Percentiles rank a stretch among this genome's conserved stretches.
phyloP scores from a whole-genome alignment of 306 rosid species.

The Pterocarpus santalinus region DNA sequence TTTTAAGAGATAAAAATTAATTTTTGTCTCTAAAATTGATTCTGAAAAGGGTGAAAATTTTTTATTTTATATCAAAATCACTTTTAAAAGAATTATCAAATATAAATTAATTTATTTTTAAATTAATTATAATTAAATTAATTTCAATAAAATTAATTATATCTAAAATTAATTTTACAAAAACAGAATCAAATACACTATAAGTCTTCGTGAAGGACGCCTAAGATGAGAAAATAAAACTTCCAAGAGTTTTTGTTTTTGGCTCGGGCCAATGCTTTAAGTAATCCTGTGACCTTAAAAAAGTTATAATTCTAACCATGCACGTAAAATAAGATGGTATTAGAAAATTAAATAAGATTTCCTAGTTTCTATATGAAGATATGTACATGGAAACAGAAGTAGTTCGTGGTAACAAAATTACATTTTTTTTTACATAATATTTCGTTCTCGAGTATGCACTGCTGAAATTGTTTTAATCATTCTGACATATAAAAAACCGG shows the following conservation, averaged over 20 bases:
- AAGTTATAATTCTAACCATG: neutral
- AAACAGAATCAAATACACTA: no score
- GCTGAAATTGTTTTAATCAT: neutral
- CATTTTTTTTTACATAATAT: neutral
- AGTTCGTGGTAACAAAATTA: neutral
- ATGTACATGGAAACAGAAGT: neutral
- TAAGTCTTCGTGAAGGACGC: slow-evolving; percentile 14
- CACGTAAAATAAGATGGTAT: neutral
- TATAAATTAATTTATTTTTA: no score
- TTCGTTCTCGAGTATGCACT: neutral
- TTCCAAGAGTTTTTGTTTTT: neutral
- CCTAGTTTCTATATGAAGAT: neutral
- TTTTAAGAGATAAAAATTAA: no score
- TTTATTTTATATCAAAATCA: no score
- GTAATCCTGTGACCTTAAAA: no score
- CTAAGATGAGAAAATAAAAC: slow-evolving; percentile 15
- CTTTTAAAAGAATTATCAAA: no score
- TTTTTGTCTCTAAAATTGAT: no score
- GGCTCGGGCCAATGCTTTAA: no score
- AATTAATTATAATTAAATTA: no score
- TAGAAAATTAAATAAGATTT: slow-evolving; percentile 23
- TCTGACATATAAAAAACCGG: neutral
- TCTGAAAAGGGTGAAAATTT: no score
- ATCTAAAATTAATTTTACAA: no score
- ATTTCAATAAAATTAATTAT: no score